Percentiles rank a stretch among this genome's conserved stretches.
These are phyloP conservation scores for Calocera cornea DNA, from an alignment of 768 basidiomycete species.

Conservation along the genomic window DNA sequence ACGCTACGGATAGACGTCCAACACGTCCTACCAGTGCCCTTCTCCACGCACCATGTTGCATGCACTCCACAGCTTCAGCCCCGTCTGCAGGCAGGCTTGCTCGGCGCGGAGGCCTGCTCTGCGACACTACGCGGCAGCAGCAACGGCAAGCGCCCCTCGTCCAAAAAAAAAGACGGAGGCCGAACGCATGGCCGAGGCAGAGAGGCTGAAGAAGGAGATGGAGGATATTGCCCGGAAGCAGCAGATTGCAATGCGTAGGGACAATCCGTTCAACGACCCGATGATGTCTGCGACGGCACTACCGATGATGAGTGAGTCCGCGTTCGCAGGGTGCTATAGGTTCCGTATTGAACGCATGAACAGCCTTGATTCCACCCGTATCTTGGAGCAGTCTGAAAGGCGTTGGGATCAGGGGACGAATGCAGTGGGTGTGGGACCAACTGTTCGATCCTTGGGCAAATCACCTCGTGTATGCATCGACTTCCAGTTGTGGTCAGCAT, in stretches of 20 bases:
- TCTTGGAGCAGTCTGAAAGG: neutral
- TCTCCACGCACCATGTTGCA: neutral
- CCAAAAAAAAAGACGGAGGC: neutral
- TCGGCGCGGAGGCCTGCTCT: neutral
- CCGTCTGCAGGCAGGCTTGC: neutral
- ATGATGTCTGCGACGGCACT: neutral
- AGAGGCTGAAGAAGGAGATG: neutral
- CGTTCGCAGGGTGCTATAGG: too few relatives aligned
- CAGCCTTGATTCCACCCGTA: neutral
- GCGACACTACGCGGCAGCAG: neutral
- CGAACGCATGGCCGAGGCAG: neutral
- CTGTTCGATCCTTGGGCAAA: neutral
- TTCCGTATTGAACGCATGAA: neutral
- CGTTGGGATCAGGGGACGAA: neutral
- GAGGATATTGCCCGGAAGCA: neutral
- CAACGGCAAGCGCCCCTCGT: neutral
- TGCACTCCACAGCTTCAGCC: neutral
- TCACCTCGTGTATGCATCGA: neutral
- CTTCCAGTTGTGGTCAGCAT: neutral
- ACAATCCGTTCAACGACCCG: neutral
- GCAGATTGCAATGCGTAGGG: neutral
- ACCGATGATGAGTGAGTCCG: neutral
- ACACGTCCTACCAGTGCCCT: too few relatives aligned
- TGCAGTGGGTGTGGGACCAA: neutral
- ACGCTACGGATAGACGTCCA: too few relatives aligned